Evolutionary conservation across 2,329 filamentous ascomycete species (phyloP), one percentile per base, ranked within the genome.

Genomic region (Aspergillus quadricinctus): DNA sequence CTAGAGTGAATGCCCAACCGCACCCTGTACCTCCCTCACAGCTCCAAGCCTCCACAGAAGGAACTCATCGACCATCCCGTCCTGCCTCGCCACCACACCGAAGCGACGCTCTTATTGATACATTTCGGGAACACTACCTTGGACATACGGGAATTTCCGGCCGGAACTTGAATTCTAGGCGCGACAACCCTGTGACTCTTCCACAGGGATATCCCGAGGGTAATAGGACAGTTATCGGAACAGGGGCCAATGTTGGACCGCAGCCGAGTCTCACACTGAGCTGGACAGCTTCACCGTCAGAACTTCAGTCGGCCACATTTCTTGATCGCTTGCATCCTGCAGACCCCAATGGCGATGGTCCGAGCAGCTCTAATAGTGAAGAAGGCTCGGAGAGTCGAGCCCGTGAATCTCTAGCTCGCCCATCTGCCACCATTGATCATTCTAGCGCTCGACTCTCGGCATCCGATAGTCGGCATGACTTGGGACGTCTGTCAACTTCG

Each of bases 211-310:
- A 63, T 53, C 35, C 58, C 28, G 61, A 61, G 29, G 43, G 60
- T 29, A 64, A 59, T 53, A 58, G 58, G 57, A 61, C 68, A 63
- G 58, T 63, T 57, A 56, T 68, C 55, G 66, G 71, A 56, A 48
- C 56, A 11, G 60, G 54, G 23, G 57, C 65, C 14, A 66, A 55
- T 31, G 49, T 61, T 27, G 71, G 74, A 49, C 60, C 64, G 23
- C 69, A 72, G 48, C 66, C 74, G 5, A 70, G 60, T 49, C 63
- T 73, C 49, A 71, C 72, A 49, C 64, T 74, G 11, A 72, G 71
- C 57, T 73, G 74, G 69, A 75, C 74, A 25, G 66, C 72, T 23
- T 77, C 75, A 17, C 75, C 75, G 14, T 69, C 68, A 7, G 75
- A 74, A 19, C 64, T 77, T 9, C 68, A 70, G 35, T 64, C 72